Evolutionary conservation across 1,284 basidiomycete species (phyloP).

Genomic region (Inonotus hispidus): DNA sequence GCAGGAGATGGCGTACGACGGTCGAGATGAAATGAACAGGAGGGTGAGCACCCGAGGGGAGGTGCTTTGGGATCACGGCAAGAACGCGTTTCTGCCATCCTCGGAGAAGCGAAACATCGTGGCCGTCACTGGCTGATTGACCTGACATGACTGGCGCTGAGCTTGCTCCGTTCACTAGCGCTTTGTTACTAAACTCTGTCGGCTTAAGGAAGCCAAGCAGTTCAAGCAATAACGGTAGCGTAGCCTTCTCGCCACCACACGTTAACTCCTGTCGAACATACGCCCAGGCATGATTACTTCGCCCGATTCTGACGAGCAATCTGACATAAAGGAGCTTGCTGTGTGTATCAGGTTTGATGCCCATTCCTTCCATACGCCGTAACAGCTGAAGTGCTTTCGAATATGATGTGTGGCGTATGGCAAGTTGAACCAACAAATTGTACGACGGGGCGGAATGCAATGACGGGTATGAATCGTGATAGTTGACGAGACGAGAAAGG

Average conservation of each 20-base stretch:
- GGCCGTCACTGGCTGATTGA: background rate
- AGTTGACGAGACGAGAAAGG: constrained; percentile 22
- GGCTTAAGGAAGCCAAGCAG: constrained; percentile 12
- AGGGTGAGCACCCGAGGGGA: constrained; percentile 1
- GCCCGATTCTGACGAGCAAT: constrained; percentile 30
- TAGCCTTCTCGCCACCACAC: background rate
- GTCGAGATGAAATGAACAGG: constrained; percentile 10
- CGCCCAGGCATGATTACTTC: constrained; percentile 31
- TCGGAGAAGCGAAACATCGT: background rate
- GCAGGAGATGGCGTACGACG: constrained; percentile 11
- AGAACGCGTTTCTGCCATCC: background rate
- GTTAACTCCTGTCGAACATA: background rate
- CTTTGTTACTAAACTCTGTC: constrained; percentile 1
- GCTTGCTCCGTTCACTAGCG: background rate
- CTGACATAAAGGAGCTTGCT: constrained; percentile 32
- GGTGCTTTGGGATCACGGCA: background rate
- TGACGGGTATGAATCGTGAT: constrained; percentile 25
- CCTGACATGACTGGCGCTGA: background rate
- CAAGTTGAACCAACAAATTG: constrained; percentile 30
- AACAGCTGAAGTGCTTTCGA: constrained; percentile 27
- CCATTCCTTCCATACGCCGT: constrained; percentile 26
- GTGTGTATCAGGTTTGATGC: constrained; percentile 26
- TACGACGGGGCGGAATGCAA: constrained; percentile 29
- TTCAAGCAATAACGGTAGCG: constrained; percentile 6
- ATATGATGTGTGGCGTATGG: constrained; percentile 30